Evolutionary conservation across 352 stramenopile species (phyloP).

Genomic region (Phytophthora tentaculata): DNA sequence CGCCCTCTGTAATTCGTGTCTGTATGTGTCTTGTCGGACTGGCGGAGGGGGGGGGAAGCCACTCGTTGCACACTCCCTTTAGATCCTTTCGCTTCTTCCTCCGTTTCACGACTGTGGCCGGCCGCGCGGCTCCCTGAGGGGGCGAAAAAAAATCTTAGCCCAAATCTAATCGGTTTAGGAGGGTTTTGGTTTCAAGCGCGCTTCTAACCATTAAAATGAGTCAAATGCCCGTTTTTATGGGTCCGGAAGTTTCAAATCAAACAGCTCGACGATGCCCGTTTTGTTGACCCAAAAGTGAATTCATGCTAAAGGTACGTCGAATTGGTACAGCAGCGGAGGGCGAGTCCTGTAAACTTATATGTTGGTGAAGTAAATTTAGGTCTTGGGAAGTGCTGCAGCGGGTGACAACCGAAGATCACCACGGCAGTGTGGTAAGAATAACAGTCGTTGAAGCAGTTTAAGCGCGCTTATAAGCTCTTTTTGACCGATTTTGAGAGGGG

Average conservation of each 20-base stretch:
- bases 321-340: neutral
- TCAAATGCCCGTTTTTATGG: neutral
- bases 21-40: constrained; percentile 33
- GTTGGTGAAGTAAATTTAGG: neutral
- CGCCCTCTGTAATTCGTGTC: constrained; percentile 16
- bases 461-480: constrained; percentile 38
- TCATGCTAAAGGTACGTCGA: neutral
- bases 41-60: constrained; percentile 22
- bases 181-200: constrained; percentile 31
- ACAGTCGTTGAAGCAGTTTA: constrained; percentile 20
- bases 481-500: constrained; percentile 22
- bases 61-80: constrained; percentile 21
- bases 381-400: neutral
- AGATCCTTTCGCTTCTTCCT: constrained; percentile 52
- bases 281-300: neutral
- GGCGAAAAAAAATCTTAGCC: constrained; percentile 28
- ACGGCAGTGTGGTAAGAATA: constrained; percentile 4
- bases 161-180: constrained; percentile 30
- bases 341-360: neutral
- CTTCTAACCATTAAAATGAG: too few relatives aligned
- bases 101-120: constrained; percentile 79
- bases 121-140: constrained; percentile 30
- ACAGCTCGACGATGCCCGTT: neutral
- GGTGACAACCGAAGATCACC: neutral
- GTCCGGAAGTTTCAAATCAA: neutral